A percentile compares a stretch with the other conserved stretches of the same genome.
These are phyloP conservation scores for Plasmodium ovale DNA, from an alignment of 169 alveolate species.

Conservation along the genomic window DNA sequence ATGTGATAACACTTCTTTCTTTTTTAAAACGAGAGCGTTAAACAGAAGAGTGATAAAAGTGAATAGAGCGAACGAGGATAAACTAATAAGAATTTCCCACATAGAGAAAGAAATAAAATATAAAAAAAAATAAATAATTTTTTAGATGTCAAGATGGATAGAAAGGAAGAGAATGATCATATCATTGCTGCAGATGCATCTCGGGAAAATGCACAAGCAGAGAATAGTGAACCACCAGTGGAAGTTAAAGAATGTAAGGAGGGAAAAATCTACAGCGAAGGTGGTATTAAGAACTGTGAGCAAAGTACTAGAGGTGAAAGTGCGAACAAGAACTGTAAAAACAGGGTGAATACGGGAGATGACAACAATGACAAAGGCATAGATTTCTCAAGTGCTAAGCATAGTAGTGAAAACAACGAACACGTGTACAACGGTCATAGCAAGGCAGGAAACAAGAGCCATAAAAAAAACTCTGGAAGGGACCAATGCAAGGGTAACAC, in stretches of 20 bases:
- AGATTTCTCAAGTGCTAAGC: too few relatives aligned
- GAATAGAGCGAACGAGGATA: neutral
- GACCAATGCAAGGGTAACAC: neutral
- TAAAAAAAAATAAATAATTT: neutral
- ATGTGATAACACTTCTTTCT: slow-evolving; percentile 6
- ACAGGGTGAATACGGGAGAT: too few relatives aligned
- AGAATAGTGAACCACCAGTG: neutral
- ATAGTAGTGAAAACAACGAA: too few relatives aligned
- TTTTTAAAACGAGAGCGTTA: neutral
- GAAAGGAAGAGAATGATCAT: neutral
- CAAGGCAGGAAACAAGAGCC: too few relatives aligned
- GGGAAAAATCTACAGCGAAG: too few relatives aligned
- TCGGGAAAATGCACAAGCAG: neutral
- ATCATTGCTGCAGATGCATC: neutral
- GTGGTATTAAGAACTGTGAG: too few relatives aligned
- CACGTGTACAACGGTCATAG: neutral
- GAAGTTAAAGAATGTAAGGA: neutral
- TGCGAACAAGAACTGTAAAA: too few relatives aligned
- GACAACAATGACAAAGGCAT: too few relatives aligned
- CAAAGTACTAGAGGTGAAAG: too few relatives aligned
- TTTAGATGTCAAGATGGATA: neutral
- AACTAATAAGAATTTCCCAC: neutral
- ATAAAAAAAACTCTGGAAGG: neutral
- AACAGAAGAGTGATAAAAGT: neutral
- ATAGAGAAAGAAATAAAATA: neutral